Evolutionary conservation across 2,329 filamentous ascomycete species (phyloP).

Genomic region (Colletotrichum filicis): DNA sequence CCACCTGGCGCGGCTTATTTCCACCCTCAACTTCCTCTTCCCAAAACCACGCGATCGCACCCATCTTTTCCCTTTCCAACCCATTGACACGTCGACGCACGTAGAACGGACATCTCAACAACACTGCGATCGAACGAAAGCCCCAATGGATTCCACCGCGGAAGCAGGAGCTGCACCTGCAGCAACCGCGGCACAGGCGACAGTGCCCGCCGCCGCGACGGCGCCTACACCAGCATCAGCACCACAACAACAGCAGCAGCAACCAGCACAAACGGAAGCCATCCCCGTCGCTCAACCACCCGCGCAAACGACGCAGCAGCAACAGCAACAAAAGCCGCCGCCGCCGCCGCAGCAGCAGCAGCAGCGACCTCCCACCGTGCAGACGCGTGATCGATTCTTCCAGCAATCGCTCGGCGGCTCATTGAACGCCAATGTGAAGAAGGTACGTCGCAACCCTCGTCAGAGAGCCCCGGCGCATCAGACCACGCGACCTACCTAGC

Average conservation of each 20-base stretch:
- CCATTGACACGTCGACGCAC: background rate
- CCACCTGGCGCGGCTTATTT: slow-evolving; percentile 26
- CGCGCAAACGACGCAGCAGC: slow-evolving; percentile 34
- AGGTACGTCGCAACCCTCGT: slow-evolving; percentile 61
- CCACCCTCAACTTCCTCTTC: background rate
- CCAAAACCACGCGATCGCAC: background rate
- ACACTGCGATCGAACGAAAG: slow-evolving; percentile 7
- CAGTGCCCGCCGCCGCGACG: slow-evolving; percentile 8
- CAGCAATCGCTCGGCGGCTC: slow-evolving; percentile 74
- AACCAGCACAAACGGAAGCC: slow-evolving; percentile 12
- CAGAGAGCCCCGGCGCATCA: slow-evolving; percentile 22
- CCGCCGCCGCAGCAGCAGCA: slow-evolving; percentile 9
- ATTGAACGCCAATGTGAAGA: slow-evolving; percentile 74
- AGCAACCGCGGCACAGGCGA: slow-evolving; percentile 17
- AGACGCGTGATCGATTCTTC: slow-evolving; percentile 65
- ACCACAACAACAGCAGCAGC: slow-evolving; percentile 16
- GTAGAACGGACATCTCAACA: background rate
- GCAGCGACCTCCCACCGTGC: slow-evolving; percentile 36
- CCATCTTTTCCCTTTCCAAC: background rate
- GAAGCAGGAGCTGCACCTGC: slow-evolving; percentile 26
- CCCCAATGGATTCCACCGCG: slow-evolving; percentile 26
- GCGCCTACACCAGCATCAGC: background rate
- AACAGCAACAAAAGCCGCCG: background rate
- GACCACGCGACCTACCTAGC: slow-evolving; percentile 20
- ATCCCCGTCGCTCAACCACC: slow-evolving; percentile 15